phyloP scores from a whole-genome alignment of 345 rosid species.

The Eucalyptus brandiana region DNA sequence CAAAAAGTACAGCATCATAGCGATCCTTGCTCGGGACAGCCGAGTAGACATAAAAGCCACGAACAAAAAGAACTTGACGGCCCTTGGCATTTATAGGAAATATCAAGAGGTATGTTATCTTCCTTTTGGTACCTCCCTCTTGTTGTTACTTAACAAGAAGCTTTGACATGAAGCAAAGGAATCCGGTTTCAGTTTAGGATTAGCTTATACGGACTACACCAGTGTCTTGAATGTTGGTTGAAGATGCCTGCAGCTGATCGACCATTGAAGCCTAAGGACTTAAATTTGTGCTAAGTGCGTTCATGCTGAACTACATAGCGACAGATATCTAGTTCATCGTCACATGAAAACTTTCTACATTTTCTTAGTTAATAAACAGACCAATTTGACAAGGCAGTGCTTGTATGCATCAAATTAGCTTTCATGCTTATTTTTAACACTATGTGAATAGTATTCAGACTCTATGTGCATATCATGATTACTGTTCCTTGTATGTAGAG shows the following conservation, averaged over 20 bases:
- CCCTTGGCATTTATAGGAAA: background rate
- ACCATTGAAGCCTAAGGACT: background rate
- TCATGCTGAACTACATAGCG: background rate
- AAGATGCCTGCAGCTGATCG: background rate
- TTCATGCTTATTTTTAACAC: background rate
- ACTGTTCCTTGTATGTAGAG: background rate
- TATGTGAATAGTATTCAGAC: background rate
- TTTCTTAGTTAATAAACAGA: background rate
- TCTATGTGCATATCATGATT: background rate
- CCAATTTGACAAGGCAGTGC: background rate
- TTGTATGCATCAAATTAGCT: background rate
- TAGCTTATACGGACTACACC: background rate
- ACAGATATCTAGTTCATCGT: background rate
- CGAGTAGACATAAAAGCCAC: background rate
- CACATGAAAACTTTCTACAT: background rate
- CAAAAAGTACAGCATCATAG: background rate
- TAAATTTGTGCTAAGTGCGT: background rate
- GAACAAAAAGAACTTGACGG: slow-evolving; percentile 1
- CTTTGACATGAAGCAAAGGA: background rate
- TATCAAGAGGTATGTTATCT: background rate
- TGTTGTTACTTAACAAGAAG: background rate
- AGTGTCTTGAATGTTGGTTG: background rate
- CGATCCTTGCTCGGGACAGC: background rate
- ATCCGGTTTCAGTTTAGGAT: background rate
- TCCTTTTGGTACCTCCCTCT: background rate